Percentiles rank a stretch among this genome's conserved stretches.
These are phyloP conservation scores for Apiotrichum veenhuisii DNA, from an alignment of 1,284 basidiomycete species.

Conservation along the genomic window DNA sequence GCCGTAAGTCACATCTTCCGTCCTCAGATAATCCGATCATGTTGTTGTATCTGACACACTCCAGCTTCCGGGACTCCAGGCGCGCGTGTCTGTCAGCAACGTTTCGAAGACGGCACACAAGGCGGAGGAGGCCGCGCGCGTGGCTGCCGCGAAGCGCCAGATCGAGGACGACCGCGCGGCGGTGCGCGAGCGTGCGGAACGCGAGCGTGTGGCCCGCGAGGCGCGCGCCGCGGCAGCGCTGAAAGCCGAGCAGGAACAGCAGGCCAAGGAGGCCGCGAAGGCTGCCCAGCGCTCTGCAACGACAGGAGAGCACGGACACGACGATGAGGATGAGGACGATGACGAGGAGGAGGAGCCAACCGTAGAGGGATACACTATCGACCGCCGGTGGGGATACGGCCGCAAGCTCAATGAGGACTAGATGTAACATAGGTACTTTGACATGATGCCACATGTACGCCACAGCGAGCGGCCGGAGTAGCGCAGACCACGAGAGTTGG, in stretches of 20 bases:
- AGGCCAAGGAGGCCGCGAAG: too few species aligned
- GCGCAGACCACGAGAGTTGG: too few species aligned
- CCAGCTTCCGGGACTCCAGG: conserved; percentile 24
- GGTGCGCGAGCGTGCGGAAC: conserved; percentile 32
- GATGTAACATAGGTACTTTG: neutral
- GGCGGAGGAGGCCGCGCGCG: conserved; percentile 34
- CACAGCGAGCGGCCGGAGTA: neutral
- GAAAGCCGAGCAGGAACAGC: neutral
- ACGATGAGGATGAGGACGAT: conserved; percentile 16
- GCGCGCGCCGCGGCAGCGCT: conserved; percentile 18
- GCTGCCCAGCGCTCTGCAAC: too few species aligned
- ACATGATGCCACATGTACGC: neutral
- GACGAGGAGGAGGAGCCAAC: conserved; percentile 16
- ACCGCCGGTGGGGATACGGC: conserved; percentile 16
- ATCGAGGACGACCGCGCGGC: conserved; percentile 42
- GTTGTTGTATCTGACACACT: conserved; percentile 6
- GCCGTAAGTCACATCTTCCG: conserved; percentile 29
- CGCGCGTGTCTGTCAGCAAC: conserved; percentile 13
- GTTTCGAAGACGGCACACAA: conserved; percentile 18
- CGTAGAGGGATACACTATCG: conserved; percentile 16
- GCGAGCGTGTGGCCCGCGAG: conserved; percentile 30
- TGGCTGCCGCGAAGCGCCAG: conserved; percentile 31
- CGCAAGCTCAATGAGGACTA: conserved; percentile 11
- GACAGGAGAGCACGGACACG: conserved; percentile 8
- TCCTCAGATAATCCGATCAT: neutral